phyloP scores from a whole-genome alignment of 23 red algal genomes.

The Gracilaria gracilis region DNA sequence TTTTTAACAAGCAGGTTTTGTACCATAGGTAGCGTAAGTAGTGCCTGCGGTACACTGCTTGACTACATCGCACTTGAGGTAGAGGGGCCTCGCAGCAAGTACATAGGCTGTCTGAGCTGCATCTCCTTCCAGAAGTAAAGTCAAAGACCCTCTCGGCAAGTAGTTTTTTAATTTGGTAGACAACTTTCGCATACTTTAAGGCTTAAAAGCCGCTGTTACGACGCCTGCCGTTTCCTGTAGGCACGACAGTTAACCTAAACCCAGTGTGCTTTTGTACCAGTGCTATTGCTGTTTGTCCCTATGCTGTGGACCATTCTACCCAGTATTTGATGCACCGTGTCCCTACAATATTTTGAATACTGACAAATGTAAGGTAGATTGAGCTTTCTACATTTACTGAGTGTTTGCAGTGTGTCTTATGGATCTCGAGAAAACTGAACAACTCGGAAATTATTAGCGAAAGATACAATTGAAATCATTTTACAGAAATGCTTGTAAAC shows the following conservation, averaged over 20 bases:
- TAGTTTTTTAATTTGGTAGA: background rate
- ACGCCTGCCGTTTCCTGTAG: background rate
- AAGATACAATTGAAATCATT: too few relatives aligned
- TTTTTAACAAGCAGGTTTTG: background rate
- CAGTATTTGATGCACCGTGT: too few relatives aligned
- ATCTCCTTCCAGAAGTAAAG: slow-evolving; percentile 5
- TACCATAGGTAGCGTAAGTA: slow-evolving; percentile 7
- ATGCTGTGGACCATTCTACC: slow-evolving; percentile 2
- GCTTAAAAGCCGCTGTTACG: background rate
- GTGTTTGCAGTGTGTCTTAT: too few relatives aligned
- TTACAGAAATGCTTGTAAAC: too few relatives aligned
- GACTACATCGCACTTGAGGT: slow-evolving; percentile 1
- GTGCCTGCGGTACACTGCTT: background rate
- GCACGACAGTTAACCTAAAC: background rate
- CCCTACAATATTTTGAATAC: too few relatives aligned
- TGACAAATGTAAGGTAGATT: too few relatives aligned
- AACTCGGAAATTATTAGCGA: too few relatives aligned
- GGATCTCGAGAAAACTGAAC: too few relatives aligned
- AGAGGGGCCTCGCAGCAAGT: slow-evolving; percentile 13
- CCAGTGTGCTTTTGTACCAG: slow-evolving; percentile 10
- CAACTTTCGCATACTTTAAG: background rate
- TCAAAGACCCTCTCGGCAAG: background rate
- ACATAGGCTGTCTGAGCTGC: slow-evolving; percentile 10
- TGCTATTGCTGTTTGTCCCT: background rate
- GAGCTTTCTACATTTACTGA: too few relatives aligned